Evolutionary conservation across 1,139 yeast species (phyloP), one percentile per base, ranked within the genome.

Genomic region (Candida tetrigidarum): DNA sequence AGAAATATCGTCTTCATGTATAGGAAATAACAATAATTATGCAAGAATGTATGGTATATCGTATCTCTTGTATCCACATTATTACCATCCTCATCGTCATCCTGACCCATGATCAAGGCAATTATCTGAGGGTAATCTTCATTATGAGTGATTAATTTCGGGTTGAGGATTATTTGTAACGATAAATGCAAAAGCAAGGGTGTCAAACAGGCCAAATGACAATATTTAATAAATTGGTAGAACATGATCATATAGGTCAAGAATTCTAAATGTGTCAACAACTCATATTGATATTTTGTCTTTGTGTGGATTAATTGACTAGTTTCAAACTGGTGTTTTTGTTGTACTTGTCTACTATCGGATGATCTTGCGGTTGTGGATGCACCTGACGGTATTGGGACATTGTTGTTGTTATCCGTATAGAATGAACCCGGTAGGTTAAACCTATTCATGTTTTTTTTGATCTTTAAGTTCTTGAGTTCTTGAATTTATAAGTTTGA

Each of bases 121-220:
- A 32, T 32, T 4, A 32, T 32, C 12, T 32, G 36, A 10, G 36
- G 36, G 12, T 32, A 32, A 4, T 37, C 27, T 8, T 20, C 26
- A 29, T 29, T 22, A 12, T 41, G 29, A 3, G 37, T 41, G 15
- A 45, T 18, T 7, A 45, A 20, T 28, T 37, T 41, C 11, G 46
- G 22, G 22, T 47, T 44, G 10, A 67, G 44, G 16, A 60, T 37
- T 30, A 56, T 51, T 42, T 70, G 71, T 3, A 60, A 44, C 0
- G 53, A 29, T 1, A 63, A 16, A 48, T 71, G 74, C 5, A 60
- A 51, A 3, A 64, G 12, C 10, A 67, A 53, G 2, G 78, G 77
- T n/a, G 69, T 44, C 33, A 71, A 20, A 48, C 74, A 63, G 9
- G 78, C 74, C 25, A 63, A 63, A 52, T 71, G 74, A 48, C 74